Conservation (phyloP, 164 flowering plant genomes). For the Umbellularia californica region DNA sequence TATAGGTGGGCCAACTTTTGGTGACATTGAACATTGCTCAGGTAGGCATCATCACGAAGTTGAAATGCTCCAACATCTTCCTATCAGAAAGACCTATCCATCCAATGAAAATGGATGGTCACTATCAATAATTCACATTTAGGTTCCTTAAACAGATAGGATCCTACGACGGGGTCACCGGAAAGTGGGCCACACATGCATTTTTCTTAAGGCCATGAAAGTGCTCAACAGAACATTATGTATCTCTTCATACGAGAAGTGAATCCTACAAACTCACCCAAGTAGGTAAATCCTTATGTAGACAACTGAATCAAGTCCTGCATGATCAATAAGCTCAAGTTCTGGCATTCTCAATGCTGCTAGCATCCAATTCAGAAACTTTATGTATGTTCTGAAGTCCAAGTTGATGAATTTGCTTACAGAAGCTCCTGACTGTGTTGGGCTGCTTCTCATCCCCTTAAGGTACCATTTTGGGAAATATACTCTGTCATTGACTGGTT, state of each 20-base stretch:
- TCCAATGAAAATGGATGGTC: no score
- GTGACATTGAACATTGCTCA: background rate
- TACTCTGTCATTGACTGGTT: constrained; percentile 87
- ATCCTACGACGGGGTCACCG: background rate
- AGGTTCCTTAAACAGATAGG: background rate
- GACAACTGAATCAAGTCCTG: constrained; percentile 87
- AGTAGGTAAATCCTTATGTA: constrained; percentile 82
- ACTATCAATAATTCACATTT: background rate
- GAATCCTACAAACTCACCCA: constrained; percentile 48
- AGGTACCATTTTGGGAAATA: constrained; percentile 94
- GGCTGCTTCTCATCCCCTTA: constrained; percentile 75
- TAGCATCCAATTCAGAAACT: constrained; percentile 87
- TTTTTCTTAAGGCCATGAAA: background rate
- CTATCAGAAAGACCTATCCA: background rate
- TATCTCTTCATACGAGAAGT: background rate
- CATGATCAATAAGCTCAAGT: constrained; percentile 85
- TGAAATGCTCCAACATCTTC: background rate
- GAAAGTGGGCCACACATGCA: background rate
- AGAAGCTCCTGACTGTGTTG: constrained; percentile 46
- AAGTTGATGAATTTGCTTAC: constrained; percentile 68
- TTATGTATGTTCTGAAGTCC: constrained; percentile 57
- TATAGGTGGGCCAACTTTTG: background rate
- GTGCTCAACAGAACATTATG: background rate
- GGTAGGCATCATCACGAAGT: background rate
- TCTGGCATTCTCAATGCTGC: constrained; percentile 86